These are phyloP conservation scores for Pseudogymnoascus destructans DNA, from an alignment of 2,329 filamentous ascomycete species.

Conservation along the genomic window DNA sequence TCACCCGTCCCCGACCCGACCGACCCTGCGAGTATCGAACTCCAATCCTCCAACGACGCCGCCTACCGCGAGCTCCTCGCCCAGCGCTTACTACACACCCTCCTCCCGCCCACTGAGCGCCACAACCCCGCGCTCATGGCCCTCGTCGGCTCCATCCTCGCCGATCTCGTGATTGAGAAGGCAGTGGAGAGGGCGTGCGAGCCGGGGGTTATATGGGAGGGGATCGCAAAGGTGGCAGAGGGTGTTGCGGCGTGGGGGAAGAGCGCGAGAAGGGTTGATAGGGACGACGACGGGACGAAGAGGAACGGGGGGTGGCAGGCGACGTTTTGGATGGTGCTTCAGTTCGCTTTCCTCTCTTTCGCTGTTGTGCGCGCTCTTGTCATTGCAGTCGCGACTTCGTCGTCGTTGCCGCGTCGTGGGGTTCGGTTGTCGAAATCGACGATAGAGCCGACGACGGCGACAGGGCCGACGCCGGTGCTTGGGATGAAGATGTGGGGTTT, in stretches of 20 bases:
- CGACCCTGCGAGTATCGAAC: slow-evolving; percentile 33
- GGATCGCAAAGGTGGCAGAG: slow-evolving; percentile 57
- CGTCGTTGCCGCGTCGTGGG: slow-evolving; percentile 43
- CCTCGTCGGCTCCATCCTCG: slow-evolving; percentile 75
- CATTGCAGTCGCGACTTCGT: slow-evolving; percentile 51
- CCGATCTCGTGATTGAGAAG: slow-evolving; percentile 79
- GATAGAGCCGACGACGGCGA: background rate
- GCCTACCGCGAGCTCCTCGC: slow-evolving; percentile 82
- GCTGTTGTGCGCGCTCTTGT: slow-evolving; percentile 53
- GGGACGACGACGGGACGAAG: slow-evolving; percentile 9
- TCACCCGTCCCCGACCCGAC: slow-evolving; percentile 54
- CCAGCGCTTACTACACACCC: slow-evolving; percentile 64
- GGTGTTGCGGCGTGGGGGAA: slow-evolving; percentile 29
- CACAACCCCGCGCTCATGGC: slow-evolving; percentile 75
- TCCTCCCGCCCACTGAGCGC: slow-evolving; percentile 85
- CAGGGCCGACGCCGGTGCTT: slow-evolving; percentile 36
- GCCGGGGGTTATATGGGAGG: slow-evolving; percentile 80
- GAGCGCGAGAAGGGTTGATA: slow-evolving; percentile 18
- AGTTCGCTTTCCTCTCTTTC: slow-evolving; percentile 36
- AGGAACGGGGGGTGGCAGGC: slow-evolving; percentile 11
- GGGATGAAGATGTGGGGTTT: slow-evolving; percentile 68
- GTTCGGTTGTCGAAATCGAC: slow-evolving; percentile 2
- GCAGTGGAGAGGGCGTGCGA: slow-evolving; percentile 69
- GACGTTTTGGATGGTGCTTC: slow-evolving; percentile 38
- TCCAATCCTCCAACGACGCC: slow-evolving; percentile 65